These are phyloP conservation scores for Zanthoxylum bungeanum DNA, from an alignment of 345 rosid species.

Conservation along the genomic window DNA sequence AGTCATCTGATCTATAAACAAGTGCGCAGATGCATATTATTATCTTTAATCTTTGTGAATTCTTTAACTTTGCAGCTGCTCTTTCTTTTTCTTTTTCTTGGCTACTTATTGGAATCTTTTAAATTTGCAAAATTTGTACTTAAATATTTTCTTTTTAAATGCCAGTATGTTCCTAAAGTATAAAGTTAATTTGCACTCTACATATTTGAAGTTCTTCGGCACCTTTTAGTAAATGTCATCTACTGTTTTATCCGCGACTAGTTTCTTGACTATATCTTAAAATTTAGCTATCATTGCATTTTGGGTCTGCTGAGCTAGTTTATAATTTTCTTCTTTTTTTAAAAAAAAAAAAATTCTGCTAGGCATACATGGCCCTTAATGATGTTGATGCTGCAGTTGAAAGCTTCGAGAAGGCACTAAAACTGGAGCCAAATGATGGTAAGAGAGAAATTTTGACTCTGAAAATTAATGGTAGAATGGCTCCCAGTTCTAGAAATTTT, in stretches of 20 bases:
- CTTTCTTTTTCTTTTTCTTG: neutral
- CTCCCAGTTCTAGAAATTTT: neutral
- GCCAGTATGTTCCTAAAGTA: neutral
- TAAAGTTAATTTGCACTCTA: neutral
- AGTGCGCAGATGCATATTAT: neutral
- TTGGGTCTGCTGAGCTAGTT: neutral
- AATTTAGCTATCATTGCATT: neutral
- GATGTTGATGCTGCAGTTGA: slow-evolving; percentile 93
- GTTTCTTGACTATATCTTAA: neutral
- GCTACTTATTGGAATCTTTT: neutral
- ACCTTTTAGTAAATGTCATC: no score
- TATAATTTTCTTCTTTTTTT: neutral
- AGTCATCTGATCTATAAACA: neutral
- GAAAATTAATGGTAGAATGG: neutral
- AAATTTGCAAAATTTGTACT: neutral
- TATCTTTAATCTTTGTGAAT: neutral
- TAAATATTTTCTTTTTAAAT: neutral
- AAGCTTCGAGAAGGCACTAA: slow-evolving; percentile 84
- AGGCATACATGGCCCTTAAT: slow-evolving; percentile 94
- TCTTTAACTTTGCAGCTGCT: neutral
- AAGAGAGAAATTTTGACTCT: slow-evolving; percentile 17
- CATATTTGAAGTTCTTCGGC: neutral
- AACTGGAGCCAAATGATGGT: slow-evolving; percentile 92
- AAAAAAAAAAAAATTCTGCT: no score
- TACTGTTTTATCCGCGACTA: neutral